Evolutionary conservation across 2,329 filamentous ascomycete species (phyloP).

Genomic region (Magnaporthiopsis rhizophila): DNA sequence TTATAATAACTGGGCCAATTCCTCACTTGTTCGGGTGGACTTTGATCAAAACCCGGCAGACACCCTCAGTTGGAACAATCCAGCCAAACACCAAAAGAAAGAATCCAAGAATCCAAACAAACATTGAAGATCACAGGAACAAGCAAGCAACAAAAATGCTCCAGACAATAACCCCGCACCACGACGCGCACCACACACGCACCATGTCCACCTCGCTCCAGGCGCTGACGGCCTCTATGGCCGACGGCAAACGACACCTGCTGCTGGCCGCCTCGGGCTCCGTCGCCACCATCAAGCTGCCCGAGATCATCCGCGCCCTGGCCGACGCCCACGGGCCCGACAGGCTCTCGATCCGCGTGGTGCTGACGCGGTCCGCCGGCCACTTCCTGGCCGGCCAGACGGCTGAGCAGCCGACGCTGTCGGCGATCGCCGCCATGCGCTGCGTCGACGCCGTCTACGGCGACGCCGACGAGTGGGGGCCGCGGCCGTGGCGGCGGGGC

Average conservation of each 20-base stretch:
- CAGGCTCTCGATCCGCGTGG: conserved; percentile 71
- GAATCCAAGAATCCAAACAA: neutral
- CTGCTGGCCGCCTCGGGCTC: conserved; percentile 38
- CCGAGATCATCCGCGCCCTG: conserved; percentile 55
- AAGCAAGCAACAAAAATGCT: neutral
- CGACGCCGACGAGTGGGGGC: conserved; percentile 79
- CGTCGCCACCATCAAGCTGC: conserved; percentile 84
- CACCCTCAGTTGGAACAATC: too few species aligned
- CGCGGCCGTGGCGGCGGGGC: conserved; percentile 66
- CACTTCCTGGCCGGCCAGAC: conserved; percentile 72
- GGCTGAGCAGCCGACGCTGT: conserved; percentile 64
- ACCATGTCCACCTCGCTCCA: conserved; percentile 10
- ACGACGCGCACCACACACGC: conserved; percentile 5
- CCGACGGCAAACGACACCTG: conserved; percentile 33
- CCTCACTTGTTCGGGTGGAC: neutral
- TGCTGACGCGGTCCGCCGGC: conserved; percentile 67
- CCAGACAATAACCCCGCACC: conserved; percentile 2
- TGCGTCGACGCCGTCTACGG: conserved; percentile 75
- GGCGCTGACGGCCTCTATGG: conserved; percentile 23
- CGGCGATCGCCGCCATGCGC: conserved; percentile 48
- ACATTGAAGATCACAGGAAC: neutral
- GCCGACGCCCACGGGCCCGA: conserved; percentile 24
- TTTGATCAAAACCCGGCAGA: too few species aligned
- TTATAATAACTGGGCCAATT: neutral
- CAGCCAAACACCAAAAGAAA: too few species aligned